Conservation (phyloP, 1,284 basidiomycete genomes). For the Cystobasidiaceae sp. region DNA sequence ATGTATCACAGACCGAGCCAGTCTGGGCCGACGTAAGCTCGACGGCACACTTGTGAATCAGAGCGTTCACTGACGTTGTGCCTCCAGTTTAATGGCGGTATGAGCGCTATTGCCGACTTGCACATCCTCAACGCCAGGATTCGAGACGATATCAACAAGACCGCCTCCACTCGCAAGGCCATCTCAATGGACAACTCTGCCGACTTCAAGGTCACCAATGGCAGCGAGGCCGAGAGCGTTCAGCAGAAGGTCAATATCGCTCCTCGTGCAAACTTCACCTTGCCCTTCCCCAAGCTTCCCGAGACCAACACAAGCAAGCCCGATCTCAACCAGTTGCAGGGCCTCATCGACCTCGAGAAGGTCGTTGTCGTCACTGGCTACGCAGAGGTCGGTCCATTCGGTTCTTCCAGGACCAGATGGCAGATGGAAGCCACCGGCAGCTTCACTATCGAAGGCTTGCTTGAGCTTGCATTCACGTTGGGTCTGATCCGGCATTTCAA, state of each 20-base stretch:
- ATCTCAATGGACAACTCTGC: conserved; percentile 89
- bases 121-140: conserved; percentile 86
- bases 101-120: conserved; percentile 92
- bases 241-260: conserved; percentile 88
- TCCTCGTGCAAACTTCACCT: conserved; percentile 95
- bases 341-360: conserved; percentile 89
- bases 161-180: conserved; percentile 85
- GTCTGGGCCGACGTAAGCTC: conserved; percentile 79
- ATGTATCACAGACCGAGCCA: conserved; percentile 98
- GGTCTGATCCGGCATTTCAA: conserved; percentile 98
- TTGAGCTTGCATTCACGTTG: conserved; percentile 99
- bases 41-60: not conserved
- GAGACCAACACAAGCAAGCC: conserved; percentile 62
- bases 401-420: conserved; percentile 96
- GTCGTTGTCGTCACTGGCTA: conserved; percentile 94
- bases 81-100: conserved; percentile 70
- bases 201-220: conserved; percentile 88
- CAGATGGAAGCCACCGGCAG: conserved; percentile 95
- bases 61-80: not conserved
- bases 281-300: conserved; percentile 68
- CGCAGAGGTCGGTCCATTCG: conserved; percentile 98
- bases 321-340: conserved; percentile 70
- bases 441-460: conserved; percentile 92
- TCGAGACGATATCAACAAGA: conserved; percentile 66
- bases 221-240: conserved; percentile 84